Conservation (phyloP, 2,329 filamentous ascomycete genomes). For the Ascochyta pisi region DNA sequence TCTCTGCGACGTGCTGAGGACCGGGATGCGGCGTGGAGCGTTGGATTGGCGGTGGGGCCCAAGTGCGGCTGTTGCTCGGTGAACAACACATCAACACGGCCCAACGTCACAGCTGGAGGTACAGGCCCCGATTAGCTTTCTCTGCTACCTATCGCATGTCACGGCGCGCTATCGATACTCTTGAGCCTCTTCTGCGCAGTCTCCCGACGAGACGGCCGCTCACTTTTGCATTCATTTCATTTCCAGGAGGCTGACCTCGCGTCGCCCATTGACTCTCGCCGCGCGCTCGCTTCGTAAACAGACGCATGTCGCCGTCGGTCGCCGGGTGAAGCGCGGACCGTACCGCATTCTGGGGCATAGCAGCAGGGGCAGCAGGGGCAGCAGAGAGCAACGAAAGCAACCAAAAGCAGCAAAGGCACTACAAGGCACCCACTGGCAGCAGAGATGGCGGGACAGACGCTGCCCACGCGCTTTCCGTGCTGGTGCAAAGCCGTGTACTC, state of each 20-base stretch:
- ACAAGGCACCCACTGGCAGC: not conserved
- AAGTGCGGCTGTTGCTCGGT: constrained; percentile 2
- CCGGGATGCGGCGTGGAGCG: not conserved
- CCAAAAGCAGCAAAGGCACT: no score
- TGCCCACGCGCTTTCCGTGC: constrained; percentile 84
- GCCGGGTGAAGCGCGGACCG: constrained; percentile 19
- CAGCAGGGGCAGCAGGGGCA: not conserved
- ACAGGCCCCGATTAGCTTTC: constrained; percentile 5
- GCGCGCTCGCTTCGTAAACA: constrained; percentile 15
- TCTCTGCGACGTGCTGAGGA: not conserved
- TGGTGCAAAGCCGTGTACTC: constrained; percentile 93
- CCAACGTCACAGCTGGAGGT: constrained; percentile 11
- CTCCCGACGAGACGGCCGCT: not conserved
- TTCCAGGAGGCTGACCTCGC: not conserved
- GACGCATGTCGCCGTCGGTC: constrained; percentile 19
- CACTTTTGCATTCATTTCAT: not conserved
- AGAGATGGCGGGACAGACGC: constrained; percentile 57
- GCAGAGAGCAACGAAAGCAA: no score
- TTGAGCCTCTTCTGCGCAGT: not conserved
- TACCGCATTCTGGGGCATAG: constrained; percentile 14
- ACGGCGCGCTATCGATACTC: constrained; percentile 16
- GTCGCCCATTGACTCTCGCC: not conserved
- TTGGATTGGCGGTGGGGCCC: not conserved
- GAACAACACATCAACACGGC: constrained; percentile 6
- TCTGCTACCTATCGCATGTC: constrained; percentile 7